A percentile compares a stretch with the other conserved stretches of the same genome.
phyloP scores from a whole-genome alignment of 257 asterid species.

The Thymus mandschuricus region DNA sequence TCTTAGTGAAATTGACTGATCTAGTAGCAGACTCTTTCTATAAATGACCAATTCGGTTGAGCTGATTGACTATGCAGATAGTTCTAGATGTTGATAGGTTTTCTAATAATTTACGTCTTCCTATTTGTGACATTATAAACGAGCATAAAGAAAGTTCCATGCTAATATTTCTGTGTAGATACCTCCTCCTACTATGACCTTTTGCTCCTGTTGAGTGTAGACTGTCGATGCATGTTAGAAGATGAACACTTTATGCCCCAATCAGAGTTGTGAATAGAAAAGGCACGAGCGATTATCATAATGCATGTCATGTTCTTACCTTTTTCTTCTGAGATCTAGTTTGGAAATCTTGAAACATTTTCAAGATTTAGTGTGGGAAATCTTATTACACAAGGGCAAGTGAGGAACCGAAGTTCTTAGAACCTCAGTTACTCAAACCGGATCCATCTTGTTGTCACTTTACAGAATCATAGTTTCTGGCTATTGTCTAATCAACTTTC shows the following conservation, averaged over 20 bases:
- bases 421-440: neutral
- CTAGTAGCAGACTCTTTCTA: neutral
- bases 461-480: neutral
- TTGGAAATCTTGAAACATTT: neutral
- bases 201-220: neutral
- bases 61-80: neutral
- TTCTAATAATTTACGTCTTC: neutral
- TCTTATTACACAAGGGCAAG: neutral
- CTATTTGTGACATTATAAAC: neutral
- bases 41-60: neutral
- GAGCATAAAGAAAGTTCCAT: too few relatives aligned
- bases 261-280: neutral
- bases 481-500: neutral
- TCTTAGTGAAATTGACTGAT: neutral
- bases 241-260: neutral
- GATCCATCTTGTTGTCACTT: neutral
- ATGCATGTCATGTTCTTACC: neutral
- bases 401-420: neutral
- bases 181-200: neutral
- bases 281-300: neutral
- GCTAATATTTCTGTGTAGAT: too few relatives aligned
- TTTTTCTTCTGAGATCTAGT: neutral
- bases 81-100: neutral
- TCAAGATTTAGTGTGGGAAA: too few relatives aligned
- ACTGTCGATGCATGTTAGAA: slow-evolving; percentile 7